phyloP scores from a whole-genome alignment of 2,329 filamentous ascomycete species.

The Penicillium sp. region DNA sequence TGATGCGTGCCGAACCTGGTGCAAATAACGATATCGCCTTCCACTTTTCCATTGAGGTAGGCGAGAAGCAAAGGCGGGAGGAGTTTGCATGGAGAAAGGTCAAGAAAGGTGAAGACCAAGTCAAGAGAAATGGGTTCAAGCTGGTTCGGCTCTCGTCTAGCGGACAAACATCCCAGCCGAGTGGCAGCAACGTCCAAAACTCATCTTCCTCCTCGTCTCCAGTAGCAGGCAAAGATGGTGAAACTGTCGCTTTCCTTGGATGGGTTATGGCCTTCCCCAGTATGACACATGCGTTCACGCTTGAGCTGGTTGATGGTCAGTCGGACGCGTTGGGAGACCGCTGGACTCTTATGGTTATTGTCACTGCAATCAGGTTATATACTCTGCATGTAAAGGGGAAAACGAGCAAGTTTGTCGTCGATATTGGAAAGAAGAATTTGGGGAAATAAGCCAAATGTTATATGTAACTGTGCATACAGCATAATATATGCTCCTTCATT shows the following conservation, averaged over 20 bases:
- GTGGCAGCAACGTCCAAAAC: neutral
- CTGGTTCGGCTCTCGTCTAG: neutral
- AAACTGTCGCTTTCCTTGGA: neutral
- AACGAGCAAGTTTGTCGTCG: neutral
- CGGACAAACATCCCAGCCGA: neutral
- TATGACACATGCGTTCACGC: constrained; percentile 1
- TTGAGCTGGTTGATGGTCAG: neutral
- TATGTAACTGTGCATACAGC: neutral
- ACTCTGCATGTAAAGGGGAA: constrained; percentile 1
- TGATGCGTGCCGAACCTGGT: neutral
- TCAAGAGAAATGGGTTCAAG: neutral
- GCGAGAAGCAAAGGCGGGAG: neutral
- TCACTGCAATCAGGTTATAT: constrained; percentile 1
- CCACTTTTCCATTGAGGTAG: neutral
- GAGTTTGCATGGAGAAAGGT: neutral
- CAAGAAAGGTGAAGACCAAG: neutral
- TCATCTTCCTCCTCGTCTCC: neutral
- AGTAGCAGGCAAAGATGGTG: neutral
- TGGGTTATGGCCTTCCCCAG: neutral
- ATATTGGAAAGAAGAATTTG: neutral
- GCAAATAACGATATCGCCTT: neutral
- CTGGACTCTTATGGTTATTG: constrained; percentile 1
- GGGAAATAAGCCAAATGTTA: neutral
- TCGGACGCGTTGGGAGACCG: neutral
- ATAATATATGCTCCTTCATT: neutral